Conservation (phyloP, 345 rosid genomes). For the Citrus unshiu region DNA sequence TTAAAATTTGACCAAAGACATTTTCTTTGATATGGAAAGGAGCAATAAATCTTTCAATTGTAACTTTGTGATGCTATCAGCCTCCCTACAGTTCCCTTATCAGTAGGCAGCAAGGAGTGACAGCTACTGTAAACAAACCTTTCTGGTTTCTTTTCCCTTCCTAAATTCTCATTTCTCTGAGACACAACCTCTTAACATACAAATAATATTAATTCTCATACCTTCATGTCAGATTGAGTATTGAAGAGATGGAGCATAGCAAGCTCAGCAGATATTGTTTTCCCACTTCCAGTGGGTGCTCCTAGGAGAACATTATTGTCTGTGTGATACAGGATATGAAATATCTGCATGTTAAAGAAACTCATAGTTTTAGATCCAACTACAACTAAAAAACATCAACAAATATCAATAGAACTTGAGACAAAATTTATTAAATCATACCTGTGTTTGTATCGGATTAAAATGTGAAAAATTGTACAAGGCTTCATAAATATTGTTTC, state of each 20-base stretch:
- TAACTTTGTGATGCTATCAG: neutral
- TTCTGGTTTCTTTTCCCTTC: neutral
- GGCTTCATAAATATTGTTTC: slow-evolving; percentile 59
- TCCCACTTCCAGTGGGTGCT: slow-evolving; percentile 99
- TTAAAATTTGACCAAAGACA: neutral
- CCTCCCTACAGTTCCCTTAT: neutral
- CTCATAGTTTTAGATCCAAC: slow-evolving; percentile 4
- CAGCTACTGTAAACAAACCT: neutral
- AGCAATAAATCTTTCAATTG: neutral
- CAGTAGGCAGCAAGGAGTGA: neutral
- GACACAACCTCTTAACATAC: slow-evolving; percentile 5
- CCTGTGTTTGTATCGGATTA: slow-evolving; percentile 99
- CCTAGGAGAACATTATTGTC: slow-evolving; percentile 91
- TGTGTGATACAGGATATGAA: slow-evolving; percentile 87
- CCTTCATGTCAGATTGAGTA: slow-evolving; percentile 99
- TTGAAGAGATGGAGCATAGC: slow-evolving; percentile 93
- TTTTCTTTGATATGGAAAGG: neutral
- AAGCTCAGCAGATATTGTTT: slow-evolving; percentile 97
- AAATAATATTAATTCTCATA: slow-evolving; percentile 11
- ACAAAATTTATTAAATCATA: slow-evolving; percentile 22
- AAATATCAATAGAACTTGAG: slow-evolving; percentile 14
- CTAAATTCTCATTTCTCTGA: neutral
- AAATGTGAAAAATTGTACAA: slow-evolving; percentile 93
- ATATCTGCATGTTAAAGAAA: slow-evolving; percentile 49
- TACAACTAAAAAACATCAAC: slow-evolving; percentile 9